Evolutionary conservation across 257 asterid genomes (phyloP), one percentile per base, ranked within the genome.

Genomic region (Fraxinus americana): DNA sequence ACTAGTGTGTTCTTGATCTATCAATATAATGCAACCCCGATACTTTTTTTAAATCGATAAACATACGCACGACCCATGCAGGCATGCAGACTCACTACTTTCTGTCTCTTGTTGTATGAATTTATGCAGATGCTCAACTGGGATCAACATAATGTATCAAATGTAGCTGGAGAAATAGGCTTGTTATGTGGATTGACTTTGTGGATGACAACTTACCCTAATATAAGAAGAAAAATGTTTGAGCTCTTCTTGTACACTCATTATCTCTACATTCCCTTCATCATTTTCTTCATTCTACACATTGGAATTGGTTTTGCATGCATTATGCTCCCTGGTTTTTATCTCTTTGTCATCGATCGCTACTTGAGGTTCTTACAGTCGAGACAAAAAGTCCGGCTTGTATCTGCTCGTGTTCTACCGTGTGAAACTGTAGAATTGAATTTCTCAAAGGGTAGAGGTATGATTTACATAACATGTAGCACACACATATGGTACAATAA

Each of bases 271-370:
- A 87, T 91, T 76, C 84, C 83, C 84, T 96, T 91, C 91, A 82
- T 96, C 84, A 68, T 90, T 76, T 92, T 96, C 94, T 89, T 78
- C 91, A 81, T 92, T 8, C 82, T 90, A 7, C 99, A 96, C 69
- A 85, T 89, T 65, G 97, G 98, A 82, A 87, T 91, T 74, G 97
- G 94, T 19, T 93, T 90, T 84, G 90, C 91, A 59, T 88, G 91
- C 86, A 93, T 96, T 38, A 96, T 96, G 97, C 95, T 96, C 43
- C 99, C 99, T 21, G 92, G 97, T 0, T 81, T 96, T 79, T 93
- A 87, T 77, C 97, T 96, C 80, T 96, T 91, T 78, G 21, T 90
- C 57, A 88, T 95, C 65, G 98, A 95, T 78, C 94, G 99, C 1
- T 95, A 81, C 82, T 73, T 96, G 84, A 88, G 99, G 80, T 87